These are phyloP conservation scores for Kwoniella sp. DNA, from an alignment of 768 basidiomycete genomes.

Conservation along the genomic window DNA sequence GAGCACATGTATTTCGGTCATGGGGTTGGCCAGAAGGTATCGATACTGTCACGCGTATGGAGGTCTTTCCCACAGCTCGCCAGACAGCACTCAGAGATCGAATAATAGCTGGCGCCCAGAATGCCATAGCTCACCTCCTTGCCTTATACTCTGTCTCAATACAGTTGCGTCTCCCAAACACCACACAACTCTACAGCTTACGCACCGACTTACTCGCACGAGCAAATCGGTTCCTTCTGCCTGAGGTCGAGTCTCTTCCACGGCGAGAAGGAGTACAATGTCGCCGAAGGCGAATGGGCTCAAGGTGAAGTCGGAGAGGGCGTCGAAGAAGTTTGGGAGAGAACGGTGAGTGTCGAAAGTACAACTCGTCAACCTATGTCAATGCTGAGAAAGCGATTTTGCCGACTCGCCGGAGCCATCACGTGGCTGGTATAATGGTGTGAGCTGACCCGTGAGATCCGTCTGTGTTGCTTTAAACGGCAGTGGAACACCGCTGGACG, in stretches of 20 bases:
- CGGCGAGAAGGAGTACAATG: conserved; percentile 35
- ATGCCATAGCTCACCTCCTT: too few species aligned
- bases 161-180: conserved; percentile 33
- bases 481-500: conserved; percentile 52
- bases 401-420: too few species aligned
- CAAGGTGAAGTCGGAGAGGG: conserved; percentile 55
- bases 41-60: too few species aligned
- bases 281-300: conserved; percentile 53
- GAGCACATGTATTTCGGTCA: too few species aligned
- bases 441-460: not conserved
- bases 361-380: too few species aligned
- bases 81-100: not conserved
- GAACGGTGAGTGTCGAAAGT: conserved; percentile 47
- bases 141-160: not conserved
- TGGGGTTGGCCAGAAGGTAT: too few species aligned
- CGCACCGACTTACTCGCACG: conserved; percentile 40
- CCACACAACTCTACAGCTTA: conserved; percentile 12
- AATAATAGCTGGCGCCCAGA: too few species aligned
- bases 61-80: too few species aligned
- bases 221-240: conserved; percentile 50
- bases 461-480: not conserved
- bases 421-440: too few species aligned
- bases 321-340: conserved; percentile 53
- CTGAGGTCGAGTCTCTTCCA: conserved; percentile 36
- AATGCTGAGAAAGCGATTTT: too few species aligned